Evolutionary conservation across 345 rosid genomes (phyloP).

Genomic region (Citrus maxima): DNA sequence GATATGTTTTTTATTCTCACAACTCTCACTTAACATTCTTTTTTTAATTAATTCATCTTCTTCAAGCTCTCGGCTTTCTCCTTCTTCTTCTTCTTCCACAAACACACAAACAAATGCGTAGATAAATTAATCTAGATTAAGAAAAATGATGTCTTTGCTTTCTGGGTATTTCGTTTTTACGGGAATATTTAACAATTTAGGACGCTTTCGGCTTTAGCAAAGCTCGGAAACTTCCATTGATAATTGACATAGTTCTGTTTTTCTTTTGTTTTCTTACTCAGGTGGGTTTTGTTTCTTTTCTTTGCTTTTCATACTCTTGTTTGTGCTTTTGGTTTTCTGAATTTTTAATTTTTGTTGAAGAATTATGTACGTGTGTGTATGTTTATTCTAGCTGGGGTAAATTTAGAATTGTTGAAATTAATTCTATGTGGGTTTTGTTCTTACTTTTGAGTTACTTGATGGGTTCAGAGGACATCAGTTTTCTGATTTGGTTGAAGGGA

Average conservation of each 20-base stretch:
- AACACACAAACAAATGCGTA: too few species aligned
- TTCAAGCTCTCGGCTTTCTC: background rate
- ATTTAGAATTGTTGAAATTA: conserved; percentile 1
- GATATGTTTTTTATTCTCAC: conserved; percentile 15
- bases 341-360: background rate
- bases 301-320: background rate
- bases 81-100: background rate
- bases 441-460: background rate
- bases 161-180: conserved; percentile 12
- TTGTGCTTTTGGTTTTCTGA: background rate
- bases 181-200: background rate
- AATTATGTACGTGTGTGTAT: background rate
- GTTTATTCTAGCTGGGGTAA: conserved; percentile 6
- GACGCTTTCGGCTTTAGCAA: background rate
- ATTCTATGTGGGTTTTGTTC: conserved; percentile 12
- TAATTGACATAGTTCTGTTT: too few species aligned
- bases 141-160: conserved; percentile 1
- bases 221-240: background rate
- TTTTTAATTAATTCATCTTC: conserved; percentile 9
- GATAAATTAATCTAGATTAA: too few species aligned
- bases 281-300: conserved; percentile 19
- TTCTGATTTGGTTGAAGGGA: background rate
- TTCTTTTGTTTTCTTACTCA: background rate
- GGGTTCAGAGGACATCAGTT: background rate
- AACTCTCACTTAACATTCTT: background rate